These are phyloP conservation scores for Mortierella sp. DNA, from an alignment of 371 early-diverging fungal genomes.

Conservation along the genomic window DNA sequence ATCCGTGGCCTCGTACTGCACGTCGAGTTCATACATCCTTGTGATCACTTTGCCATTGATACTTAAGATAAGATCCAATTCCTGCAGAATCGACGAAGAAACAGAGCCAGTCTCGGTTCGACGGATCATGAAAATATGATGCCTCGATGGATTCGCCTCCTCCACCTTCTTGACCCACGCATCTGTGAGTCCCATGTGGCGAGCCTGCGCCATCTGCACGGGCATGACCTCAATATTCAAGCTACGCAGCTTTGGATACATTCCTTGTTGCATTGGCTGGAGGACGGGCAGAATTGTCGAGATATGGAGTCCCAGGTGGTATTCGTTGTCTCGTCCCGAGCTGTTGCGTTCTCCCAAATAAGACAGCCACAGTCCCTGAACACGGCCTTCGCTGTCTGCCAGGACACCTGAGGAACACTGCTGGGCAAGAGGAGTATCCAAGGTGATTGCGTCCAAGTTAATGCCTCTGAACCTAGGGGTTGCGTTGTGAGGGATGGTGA, in stretches of 20 bases:
- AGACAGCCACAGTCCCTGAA: conserved; percentile 89
- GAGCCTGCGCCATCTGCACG: conserved; percentile 81
- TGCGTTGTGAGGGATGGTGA: conserved; percentile 82
- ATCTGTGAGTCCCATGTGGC: conserved; percentile 82
- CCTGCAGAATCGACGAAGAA: conserved; percentile 74
- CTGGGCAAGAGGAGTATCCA: conserved; percentile 87
- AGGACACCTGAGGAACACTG: conserved; percentile 90
- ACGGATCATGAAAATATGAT: conserved; percentile 79
- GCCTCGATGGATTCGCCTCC: conserved; percentile 74
- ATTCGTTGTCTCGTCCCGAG: conserved; percentile 78
- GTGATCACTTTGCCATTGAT: conserved; percentile 79
- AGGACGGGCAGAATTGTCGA: conserved; percentile 66
- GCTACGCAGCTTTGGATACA: conserved; percentile 62
- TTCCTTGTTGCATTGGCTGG: conserved; percentile 59
- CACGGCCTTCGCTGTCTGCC: conserved; percentile 77
- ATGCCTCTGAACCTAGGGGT: conserved; percentile 87
- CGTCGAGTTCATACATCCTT: conserved; percentile 76
- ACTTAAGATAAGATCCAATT: conserved; percentile 81
- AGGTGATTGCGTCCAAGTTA: conserved; percentile 86
- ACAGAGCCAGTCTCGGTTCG: conserved; percentile 75
- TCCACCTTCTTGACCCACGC: conserved; percentile 81
- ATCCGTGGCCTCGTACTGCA: conserved; percentile 65
- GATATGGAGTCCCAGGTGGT: conserved; percentile 80
- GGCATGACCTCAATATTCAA: conserved; percentile 80
- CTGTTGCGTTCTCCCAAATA: conserved; percentile 82